phyloP scores from a whole-genome alignment of 1,139 yeast species.

The Zygoascus hellenicus region DNA sequence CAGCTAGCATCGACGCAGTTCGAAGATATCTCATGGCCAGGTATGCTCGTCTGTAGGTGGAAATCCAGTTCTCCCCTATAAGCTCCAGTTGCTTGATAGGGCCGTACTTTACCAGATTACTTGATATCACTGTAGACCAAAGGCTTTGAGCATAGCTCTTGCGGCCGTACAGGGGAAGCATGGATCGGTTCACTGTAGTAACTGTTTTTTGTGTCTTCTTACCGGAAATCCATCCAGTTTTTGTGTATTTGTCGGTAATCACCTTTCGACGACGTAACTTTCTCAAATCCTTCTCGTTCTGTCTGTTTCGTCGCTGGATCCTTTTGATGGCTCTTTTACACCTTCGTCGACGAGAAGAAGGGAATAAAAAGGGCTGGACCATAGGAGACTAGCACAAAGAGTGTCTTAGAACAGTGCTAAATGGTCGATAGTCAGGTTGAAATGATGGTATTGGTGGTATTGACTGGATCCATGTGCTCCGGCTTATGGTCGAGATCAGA shows the following conservation, averaged over 20 bases:
- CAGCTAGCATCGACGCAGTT: slow-evolving; percentile 10
- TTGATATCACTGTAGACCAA: background rate
- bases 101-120: background rate
- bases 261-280: background rate
- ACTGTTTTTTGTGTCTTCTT: background rate
- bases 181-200: background rate
- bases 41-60: background rate
- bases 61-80: background rate
- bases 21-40: slow-evolving; percentile 14
- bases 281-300: slow-evolving; percentile 1
- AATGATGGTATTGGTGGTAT: too few relatives aligned
- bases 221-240: background rate
- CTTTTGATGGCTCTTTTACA: slow-evolving; percentile 1
- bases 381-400: background rate
- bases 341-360: slow-evolving; percentile 5
- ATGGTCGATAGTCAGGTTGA: too few relatives aligned
- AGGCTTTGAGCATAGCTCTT: background rate
- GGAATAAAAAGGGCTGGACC: slow-evolving; percentile 9
- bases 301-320: slow-evolving; percentile 1
- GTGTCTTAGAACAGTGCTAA: too few relatives aligned
- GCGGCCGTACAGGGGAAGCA: background rate
- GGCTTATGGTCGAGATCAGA: too few relatives aligned
- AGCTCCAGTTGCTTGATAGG: background rate
- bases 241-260: background rate
- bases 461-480: too few relatives aligned